phyloP scores from a whole-genome alignment of 305 asterid species.

The Fraxinus floribunda region DNA sequence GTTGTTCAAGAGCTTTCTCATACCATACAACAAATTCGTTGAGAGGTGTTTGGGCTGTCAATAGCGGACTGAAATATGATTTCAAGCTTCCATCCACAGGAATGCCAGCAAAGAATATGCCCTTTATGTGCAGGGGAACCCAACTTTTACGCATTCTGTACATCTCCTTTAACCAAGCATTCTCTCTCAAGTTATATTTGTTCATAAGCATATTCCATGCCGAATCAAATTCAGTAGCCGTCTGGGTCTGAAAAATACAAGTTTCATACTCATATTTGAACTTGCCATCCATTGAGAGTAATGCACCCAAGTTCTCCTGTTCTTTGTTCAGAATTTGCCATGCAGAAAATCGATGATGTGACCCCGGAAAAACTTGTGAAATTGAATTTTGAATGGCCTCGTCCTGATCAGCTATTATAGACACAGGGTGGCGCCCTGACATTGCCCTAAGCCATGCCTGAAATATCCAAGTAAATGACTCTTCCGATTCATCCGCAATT shows the following conservation, averaged over 20 bases:
- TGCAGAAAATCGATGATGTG: constrained; percentile 79
- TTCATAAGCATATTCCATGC: constrained; percentile 76
- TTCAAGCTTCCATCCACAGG: constrained; percentile 78
- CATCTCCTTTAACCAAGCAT: constrained; percentile 80
- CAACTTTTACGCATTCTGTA: constrained; percentile 77
- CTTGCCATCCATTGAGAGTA: constrained; percentile 64
- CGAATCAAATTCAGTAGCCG: constrained; percentile 76
- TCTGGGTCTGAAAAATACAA: constrained; percentile 73
- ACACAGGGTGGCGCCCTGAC: constrained; percentile 70
- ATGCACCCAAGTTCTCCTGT: constrained; percentile 65
- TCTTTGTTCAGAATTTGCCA: constrained; percentile 73
- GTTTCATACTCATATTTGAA: constrained; percentile 83
- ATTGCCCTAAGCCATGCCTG: constrained; percentile 78
- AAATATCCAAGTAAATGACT: constrained; percentile 88
- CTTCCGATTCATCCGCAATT: constrained; percentile 84
- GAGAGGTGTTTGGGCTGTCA: constrained; percentile 64
- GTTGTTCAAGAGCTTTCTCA: constrained; percentile 73
- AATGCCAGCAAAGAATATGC: constrained; percentile 88
- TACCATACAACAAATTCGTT: constrained; percentile 67
- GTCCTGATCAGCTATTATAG: constrained; percentile 89
- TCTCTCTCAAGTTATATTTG: constrained; percentile 68
- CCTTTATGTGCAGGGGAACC: constrained; percentile 73
- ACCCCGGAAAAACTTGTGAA: constrained; percentile 71
- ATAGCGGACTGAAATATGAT: constrained; percentile 56
- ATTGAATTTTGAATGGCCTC: constrained; percentile 60